Conservation (phyloP, 257 asterid species). For the Nicotiana knightiana region DNA sequence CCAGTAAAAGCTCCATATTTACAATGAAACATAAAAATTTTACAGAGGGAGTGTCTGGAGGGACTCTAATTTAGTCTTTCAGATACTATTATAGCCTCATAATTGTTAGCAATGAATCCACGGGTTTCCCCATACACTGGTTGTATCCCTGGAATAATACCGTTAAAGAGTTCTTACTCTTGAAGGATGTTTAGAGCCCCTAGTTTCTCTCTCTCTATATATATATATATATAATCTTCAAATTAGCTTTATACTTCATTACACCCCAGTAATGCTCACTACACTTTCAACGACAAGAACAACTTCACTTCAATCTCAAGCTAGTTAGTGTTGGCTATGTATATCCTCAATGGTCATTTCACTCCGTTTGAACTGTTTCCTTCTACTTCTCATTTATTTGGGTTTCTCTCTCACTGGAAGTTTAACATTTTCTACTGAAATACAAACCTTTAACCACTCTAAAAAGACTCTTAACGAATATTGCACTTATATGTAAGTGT, state of each 20-base stretch:
- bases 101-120: background rate
- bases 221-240: background rate
- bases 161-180: background rate
- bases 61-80: background rate
- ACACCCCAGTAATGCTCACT: background rate
- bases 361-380: background rate
- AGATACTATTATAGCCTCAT: background rate
- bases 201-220: background rate
- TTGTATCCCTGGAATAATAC: background rate
- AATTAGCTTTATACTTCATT: background rate
- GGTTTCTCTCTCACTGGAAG: background rate
- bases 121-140: background rate
- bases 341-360: background rate
- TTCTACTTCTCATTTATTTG: background rate
- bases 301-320: background rate
- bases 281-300: background rate
- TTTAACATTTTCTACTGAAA: background rate
- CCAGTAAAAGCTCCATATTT: background rate
- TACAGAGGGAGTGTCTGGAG: background rate
- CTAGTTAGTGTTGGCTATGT: background rate
- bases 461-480: background rate
- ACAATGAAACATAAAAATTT: background rate
- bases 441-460: background rate
- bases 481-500: background rate
- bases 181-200: background rate